These are phyloP conservation scores for Scedosporium apiospermum DNA, from an alignment of 2,329 filamentous ascomycete species.

Conservation along the genomic window DNA sequence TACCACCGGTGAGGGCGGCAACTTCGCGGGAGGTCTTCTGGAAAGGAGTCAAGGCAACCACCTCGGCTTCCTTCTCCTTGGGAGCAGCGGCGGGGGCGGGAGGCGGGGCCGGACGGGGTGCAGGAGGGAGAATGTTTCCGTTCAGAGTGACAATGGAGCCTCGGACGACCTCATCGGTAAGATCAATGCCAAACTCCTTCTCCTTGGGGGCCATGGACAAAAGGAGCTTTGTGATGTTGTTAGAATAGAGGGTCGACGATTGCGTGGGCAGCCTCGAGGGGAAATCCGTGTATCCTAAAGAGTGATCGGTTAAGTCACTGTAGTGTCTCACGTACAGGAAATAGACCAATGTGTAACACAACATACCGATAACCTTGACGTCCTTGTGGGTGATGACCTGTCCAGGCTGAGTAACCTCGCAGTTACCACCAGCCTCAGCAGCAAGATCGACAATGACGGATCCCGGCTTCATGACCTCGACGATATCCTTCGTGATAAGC, in stretches of 20 bases:
- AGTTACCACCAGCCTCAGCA: slow-evolving; percentile 81
- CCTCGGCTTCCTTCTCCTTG: slow-evolving; percentile 42
- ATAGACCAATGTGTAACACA: slow-evolving; percentile 1
- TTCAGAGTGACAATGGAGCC: slow-evolving; percentile 75
- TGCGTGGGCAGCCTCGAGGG: slow-evolving; percentile 81
- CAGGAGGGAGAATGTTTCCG: slow-evolving; percentile 65
- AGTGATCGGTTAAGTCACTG: neutral
- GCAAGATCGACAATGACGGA: slow-evolving; percentile 84
- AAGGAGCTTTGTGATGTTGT: slow-evolving; percentile 85
- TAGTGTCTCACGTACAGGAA: neutral
- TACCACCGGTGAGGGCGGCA: slow-evolving; percentile 62
- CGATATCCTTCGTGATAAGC: slow-evolving; percentile 71
- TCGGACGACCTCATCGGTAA: slow-evolving; percentile 77
- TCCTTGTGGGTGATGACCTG: slow-evolving; percentile 63
- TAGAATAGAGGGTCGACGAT: slow-evolving; percentile 82
- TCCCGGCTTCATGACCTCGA: slow-evolving; percentile 80
- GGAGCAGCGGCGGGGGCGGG: slow-evolving; percentile 35
- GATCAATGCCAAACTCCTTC: slow-evolving; percentile 70
- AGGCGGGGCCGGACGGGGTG: slow-evolving; percentile 55
- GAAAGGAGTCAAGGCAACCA: slow-evolving; percentile 68
- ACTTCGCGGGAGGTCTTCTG: slow-evolving; percentile 73
- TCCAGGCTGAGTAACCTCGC: slow-evolving; percentile 68
- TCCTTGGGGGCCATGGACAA: slow-evolving; percentile 72
- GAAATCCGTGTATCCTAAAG: slow-evolving; percentile 68
- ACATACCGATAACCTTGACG: slow-evolving; percentile 71